Evolutionary conservation across 352 stramenopile genomes (phyloP).

Genomic region (Phytopythium oedochilum): DNA sequence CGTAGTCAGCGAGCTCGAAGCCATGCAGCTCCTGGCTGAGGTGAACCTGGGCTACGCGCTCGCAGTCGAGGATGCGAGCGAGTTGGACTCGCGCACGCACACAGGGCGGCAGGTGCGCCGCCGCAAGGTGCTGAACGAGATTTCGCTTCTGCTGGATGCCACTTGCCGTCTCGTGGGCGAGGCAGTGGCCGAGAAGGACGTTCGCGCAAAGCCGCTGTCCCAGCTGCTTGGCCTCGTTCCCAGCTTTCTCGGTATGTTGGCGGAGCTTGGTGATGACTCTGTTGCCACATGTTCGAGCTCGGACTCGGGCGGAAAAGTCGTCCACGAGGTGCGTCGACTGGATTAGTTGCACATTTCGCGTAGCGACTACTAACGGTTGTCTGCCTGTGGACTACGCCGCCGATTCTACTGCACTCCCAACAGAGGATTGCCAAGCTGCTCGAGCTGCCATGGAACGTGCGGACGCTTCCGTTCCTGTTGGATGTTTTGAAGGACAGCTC

Average conservation of each 20-base stretch:
- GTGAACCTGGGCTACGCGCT: constrained; percentile 61
- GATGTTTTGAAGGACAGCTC: constrained; percentile 50
- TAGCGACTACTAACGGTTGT: background rate
- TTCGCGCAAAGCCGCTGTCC: constrained; percentile 34
- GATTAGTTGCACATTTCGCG: background rate
- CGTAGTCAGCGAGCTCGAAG: constrained; percentile 56
- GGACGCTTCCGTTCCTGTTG: constrained; percentile 51
- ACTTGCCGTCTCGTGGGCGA: constrained; percentile 51
- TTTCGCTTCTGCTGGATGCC: constrained; percentile 47
- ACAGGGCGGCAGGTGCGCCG: constrained; percentile 5
- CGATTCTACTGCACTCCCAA: background rate
- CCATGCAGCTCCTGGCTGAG: constrained; percentile 74
- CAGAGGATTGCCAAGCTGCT: constrained; percentile 60
- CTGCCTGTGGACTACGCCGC: background rate
- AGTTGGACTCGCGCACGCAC: constrained; percentile 2
- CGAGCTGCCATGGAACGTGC: constrained; percentile 55
- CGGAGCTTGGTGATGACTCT: constrained; percentile 12
- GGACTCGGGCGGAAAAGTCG: background rate
- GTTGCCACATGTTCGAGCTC: background rate
- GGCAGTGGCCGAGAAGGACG: constrained; percentile 20
- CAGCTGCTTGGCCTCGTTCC: constrained; percentile 61
- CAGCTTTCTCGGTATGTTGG: constrained; percentile 42
- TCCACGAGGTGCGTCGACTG: constrained; percentile 23
- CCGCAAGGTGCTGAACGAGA: constrained; percentile 35
- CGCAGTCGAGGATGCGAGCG: constrained; percentile 27